Evolutionary conservation across 768 basidiomycete genomes (phyloP), one percentile per base, ranked within the genome.

Genomic region (Chalciporus piperatus): DNA sequence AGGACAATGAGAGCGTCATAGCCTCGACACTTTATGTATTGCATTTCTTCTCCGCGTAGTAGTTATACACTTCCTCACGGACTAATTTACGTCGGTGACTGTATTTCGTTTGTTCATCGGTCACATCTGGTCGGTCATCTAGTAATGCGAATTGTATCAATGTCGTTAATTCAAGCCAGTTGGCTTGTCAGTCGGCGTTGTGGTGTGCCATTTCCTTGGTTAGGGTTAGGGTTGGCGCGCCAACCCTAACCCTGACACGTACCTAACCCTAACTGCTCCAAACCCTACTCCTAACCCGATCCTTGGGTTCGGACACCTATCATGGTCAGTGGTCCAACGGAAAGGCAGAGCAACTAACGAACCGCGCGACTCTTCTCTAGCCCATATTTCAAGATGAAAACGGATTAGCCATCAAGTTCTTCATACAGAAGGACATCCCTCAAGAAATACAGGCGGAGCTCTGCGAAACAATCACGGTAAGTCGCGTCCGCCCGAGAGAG

Each of bases 381-480:
- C 81, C 83, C 42, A 82, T 89, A 52, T 90, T 90, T 50, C 85
- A 88, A 65, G 87, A 87, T 58, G 66, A 59, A 55, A 80, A 77
- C 60, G 83, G 83, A 35, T 67, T 87, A 46, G 79, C 87, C 3
- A 70, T 89, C 75, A 92, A 91, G 62, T 92, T 92, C 64, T 92
- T 91, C 66, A 79, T 92, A 17, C 89, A 91, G 63, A 89, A 87
- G 61, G 88, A 91, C 65, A 74, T 92, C 9, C 69, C 80, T 4
- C 76, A 83, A 50, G 81, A 84, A 58, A 73, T 82, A 19, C 85
- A 87, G 58, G 82, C 83, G 16, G 84, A 89, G 54, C 67, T 90
- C 27, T 84, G 83, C 60, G 86, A 89, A 65, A 84, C 79, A 13
- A 87, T 90, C 46, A 81, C 86, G 0, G 88, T 89, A 49, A 52